Conservation (phyloP, 495 filamentous ascomycete species). For the Penicillium goetzii region DNA sequence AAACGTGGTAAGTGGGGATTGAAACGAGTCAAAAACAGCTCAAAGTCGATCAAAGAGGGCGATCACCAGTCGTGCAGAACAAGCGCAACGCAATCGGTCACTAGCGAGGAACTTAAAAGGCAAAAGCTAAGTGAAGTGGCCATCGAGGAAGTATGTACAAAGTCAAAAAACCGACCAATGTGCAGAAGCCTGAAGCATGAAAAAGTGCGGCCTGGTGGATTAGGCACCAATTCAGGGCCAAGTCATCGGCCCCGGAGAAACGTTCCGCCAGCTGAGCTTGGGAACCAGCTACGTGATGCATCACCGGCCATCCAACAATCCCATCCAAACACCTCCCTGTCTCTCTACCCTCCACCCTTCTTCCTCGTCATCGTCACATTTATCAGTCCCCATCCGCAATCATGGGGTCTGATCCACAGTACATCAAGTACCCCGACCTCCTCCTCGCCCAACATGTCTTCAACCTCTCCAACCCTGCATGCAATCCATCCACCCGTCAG, state of each 20-base stretch:
- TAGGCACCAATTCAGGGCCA: not conserved
- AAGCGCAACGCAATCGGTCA: not conserved
- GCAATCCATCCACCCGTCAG: conserved; percentile 67
- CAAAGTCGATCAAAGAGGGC: not conserved
- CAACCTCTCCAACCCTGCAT: conserved; percentile 87
- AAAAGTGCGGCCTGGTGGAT: not conserved
- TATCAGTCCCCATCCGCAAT: conserved; percentile 37
- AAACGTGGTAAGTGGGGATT: not conserved
- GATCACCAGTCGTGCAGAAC: not conserved
- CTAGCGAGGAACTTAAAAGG: not conserved
- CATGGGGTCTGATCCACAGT: conserved; percentile 98
- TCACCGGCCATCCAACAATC: conserved; percentile 19
- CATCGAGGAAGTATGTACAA: not conserved
- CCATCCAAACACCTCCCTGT: conserved; percentile 27
- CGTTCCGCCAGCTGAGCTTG: conserved; percentile 50
- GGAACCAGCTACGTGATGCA: conserved; percentile 45
- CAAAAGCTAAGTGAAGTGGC: not conserved
- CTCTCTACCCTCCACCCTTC: conserved; percentile 19
- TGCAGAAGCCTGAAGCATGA: not conserved
- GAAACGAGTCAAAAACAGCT: not conserved
- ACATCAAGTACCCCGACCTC: conserved; percentile 91
- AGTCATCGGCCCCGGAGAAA: conserved; percentile 37
- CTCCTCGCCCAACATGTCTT: conserved; percentile 95
- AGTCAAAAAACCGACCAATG: not conserved
- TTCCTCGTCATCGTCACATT: conserved; percentile 10